Conservation (phyloP, 2,329 filamentous ascomycete species). For the Penicillium verrucosum region DNA sequence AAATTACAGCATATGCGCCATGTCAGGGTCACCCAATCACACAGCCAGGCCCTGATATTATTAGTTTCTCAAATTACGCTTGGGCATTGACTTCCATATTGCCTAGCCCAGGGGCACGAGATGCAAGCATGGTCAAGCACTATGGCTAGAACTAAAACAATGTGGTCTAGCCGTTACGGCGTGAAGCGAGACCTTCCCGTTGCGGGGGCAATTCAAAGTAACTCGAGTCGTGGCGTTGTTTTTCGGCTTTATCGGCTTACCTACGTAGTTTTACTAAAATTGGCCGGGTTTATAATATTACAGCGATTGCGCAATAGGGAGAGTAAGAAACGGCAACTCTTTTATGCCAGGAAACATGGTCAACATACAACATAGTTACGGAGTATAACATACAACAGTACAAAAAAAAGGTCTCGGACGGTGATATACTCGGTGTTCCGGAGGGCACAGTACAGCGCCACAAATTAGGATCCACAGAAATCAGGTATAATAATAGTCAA, state of each 20-base stretch:
- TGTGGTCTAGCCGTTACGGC: constrained; percentile 9
- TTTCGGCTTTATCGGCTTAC: neutral
- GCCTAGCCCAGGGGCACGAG: constrained; percentile 5
- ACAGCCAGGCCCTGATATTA: neutral
- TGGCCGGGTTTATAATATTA: neutral
- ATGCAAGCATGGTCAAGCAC: constrained; percentile 20
- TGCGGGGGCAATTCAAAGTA: constrained; percentile 9
- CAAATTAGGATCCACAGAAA: constrained; percentile 7
- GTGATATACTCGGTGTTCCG: constrained; percentile 5
- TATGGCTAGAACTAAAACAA: constrained; percentile 4
- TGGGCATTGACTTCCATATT: constrained; percentile 2
- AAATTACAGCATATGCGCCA: neutral
- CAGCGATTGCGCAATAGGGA: neutral
- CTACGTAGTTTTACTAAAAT: neutral
- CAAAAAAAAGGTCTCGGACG: neutral
- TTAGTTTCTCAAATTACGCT: neutral
- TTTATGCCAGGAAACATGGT: neutral
- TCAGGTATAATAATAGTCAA: neutral
- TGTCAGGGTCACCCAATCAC: constrained; percentile 3
- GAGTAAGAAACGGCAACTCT: neutral
- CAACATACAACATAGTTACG: neutral
- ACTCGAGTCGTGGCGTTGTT: neutral
- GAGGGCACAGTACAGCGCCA: constrained; percentile 4
- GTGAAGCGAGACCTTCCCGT: constrained; percentile 13
- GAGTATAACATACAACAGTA: neutral